Conservation (phyloP, 441 rosid species). For the Biscutella laevigata region DNA sequence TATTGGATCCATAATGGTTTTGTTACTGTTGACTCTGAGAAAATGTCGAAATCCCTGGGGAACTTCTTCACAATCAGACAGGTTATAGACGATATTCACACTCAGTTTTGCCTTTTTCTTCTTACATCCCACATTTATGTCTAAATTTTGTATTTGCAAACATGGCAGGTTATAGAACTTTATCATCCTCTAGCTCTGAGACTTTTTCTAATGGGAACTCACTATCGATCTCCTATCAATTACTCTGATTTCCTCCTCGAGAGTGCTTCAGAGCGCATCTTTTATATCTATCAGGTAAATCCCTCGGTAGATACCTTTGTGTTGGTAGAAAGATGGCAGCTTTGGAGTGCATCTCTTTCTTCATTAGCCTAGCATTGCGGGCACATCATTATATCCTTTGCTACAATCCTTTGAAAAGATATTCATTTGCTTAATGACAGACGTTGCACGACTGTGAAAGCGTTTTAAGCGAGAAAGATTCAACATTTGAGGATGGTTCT, state of each 20-base stretch:
- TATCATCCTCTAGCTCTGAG: conserved; percentile 82
- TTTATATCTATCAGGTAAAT: conserved; percentile 86
- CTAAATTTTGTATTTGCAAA: background rate
- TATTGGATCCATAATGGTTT: conserved; percentile 92
- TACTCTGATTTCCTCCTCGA: conserved; percentile 71
- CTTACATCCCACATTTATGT: background rate
- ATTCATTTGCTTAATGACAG: conserved; percentile 34
- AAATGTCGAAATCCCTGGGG: conserved; percentile 94
- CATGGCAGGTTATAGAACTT: conserved; percentile 56
- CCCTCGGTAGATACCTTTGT: background rate
- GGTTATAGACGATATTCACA: too few species aligned
- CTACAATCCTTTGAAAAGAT: conserved; percentile 1
- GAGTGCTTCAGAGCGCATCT: conserved; percentile 84
- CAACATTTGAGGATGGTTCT: conserved; percentile 27
- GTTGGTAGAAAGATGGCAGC: background rate
- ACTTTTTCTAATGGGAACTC: conserved; percentile 76
- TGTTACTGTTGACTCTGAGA: conserved; percentile 85
- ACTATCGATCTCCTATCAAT: conserved; percentile 84
- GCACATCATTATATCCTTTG: background rate
- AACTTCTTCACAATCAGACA: conserved; percentile 90
- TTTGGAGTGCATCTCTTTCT: background rate
- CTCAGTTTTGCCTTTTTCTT: background rate
- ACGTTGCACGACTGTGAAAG: conserved; percentile 60
- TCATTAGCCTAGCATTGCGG: background rate
- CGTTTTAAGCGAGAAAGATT: conserved; percentile 39